phyloP scores from a whole-genome alignment of 805 yeast genomes.

The Candida sithepensis region DNA sequence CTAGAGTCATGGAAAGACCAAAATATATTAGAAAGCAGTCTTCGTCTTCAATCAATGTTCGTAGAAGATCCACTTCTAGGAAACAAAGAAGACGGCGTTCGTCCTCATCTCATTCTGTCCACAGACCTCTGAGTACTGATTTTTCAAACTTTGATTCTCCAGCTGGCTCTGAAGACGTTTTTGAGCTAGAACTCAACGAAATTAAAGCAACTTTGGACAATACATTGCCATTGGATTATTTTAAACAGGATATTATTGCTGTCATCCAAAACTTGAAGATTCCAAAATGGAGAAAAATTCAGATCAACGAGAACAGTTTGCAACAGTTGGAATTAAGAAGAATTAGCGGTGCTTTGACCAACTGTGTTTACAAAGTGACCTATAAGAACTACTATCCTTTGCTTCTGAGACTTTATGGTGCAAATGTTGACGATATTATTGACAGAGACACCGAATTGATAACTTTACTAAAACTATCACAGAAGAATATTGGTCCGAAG shows the following conservation, averaged over 20 bases:
- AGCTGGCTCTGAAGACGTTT: constrained; percentile 4
- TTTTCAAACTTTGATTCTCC: constrained; percentile 4
- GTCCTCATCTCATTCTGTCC: constrained; percentile 22
- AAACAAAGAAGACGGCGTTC: constrained; percentile 18
- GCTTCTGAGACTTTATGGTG: constrained; percentile 81
- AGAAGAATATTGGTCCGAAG: constrained; percentile 81
- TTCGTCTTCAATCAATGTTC: constrained; percentile 13
- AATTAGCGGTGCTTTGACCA: constrained; percentile 91
- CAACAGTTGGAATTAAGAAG: constrained; percentile 52
- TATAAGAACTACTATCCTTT: constrained; percentile 49
- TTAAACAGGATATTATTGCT: constrained; percentile 74
- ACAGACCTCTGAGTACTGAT: constrained; percentile 18
- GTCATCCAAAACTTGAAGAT: constrained; percentile 61
- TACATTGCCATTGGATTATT: constrained; percentile 75
- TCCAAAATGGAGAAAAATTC: constrained; percentile 72
- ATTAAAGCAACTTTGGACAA: constrained; percentile 66
- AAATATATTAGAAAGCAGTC: constrained; percentile 17
- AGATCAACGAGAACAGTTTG: constrained; percentile 31
- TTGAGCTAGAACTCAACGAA: constrained; percentile 16
- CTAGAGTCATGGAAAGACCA: constrained; percentile 22
- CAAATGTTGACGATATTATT: constrained; percentile 78
- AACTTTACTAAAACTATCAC: constrained; percentile 68
- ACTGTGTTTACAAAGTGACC: constrained; percentile 72
- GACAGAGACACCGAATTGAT: constrained; percentile 80
- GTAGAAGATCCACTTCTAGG: constrained; percentile 25